These are phyloP conservation scores for Trametes villosa DNA, from an alignment of 768 basidiomycete species.

Conservation along the genomic window DNA sequence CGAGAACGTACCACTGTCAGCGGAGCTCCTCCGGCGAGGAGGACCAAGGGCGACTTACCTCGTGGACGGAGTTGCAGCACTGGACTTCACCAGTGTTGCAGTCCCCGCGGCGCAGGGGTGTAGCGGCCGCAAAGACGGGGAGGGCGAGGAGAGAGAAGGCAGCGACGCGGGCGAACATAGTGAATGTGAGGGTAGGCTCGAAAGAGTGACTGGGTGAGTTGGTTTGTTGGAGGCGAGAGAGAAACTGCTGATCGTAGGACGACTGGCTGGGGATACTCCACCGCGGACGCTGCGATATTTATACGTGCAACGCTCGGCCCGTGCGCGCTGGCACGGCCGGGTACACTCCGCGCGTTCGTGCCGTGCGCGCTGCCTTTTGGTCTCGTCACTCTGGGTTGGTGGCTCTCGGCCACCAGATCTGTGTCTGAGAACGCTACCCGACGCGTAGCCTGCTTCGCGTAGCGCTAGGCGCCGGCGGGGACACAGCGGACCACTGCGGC, in stretches of 20 bases:
- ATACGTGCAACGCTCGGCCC: background rate
- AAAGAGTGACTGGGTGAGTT: constrained; percentile 22
- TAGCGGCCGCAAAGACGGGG: constrained; percentile 18
- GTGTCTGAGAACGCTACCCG: constrained; percentile 8
- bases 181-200: constrained; percentile 8
- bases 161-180: constrained; percentile 24
- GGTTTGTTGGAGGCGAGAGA: constrained; percentile 5
- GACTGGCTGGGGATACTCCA: constrained; percentile 9
- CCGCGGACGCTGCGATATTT: constrained; percentile 2
- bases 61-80: constrained; percentile 23
- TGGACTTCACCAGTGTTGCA: constrained; percentile 22
- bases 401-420: constrained; percentile 8
- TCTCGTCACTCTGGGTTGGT: background rate
- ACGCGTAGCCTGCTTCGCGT: constrained; percentile 13
- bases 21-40: background rate
- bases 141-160: constrained; percentile 21
- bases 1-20: background rate
- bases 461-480: background rate
- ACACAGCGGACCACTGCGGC: background rate
- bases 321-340: background rate
- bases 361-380: background rate
- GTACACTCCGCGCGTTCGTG: background rate
- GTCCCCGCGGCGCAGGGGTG: constrained; percentile 18
- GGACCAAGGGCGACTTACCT: background rate
- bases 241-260: constrained; percentile 9